A percentile compares a stretch with the other conserved stretches of the same genome.
These are phyloP conservation scores for Acanthamoeba divionensis DNA, from an alignment of 208 protist genomes.

Conservation along the genomic window DNA sequence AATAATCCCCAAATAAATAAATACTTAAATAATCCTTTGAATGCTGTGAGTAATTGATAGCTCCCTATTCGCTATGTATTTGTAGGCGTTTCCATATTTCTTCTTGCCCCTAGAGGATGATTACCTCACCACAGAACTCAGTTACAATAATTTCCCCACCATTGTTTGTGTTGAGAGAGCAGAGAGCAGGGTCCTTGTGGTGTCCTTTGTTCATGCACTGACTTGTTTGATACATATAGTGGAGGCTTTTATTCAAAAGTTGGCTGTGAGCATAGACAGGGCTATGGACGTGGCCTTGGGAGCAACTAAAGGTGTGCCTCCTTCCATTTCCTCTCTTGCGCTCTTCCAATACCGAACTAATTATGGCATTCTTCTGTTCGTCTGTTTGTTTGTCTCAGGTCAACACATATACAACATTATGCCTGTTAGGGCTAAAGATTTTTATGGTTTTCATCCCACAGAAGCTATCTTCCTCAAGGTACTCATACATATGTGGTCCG, in stretches of 20 bases:
- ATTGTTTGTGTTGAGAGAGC: neutral
- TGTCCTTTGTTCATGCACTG: neutral
- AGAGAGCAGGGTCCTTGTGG: neutral
- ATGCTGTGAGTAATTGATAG: neutral
- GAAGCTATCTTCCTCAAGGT: slow-evolving; percentile 77
- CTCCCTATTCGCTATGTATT: no score
- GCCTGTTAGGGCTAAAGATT: slow-evolving; percentile 52
- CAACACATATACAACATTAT: slow-evolving; percentile 55
- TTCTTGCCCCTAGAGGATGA: slow-evolving; percentile 64
- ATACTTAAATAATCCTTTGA: no score
- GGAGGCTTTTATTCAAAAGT: slow-evolving; percentile 57
- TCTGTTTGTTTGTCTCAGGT: neutral
- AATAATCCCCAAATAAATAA: no score
- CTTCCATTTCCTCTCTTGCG: no score
- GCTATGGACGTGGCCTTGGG: slow-evolving; percentile 42
- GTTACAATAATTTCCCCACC: neutral
- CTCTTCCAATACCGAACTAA: neutral
- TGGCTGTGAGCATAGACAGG: slow-evolving; percentile 54
- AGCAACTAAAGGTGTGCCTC: neutral
- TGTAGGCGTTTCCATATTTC: slow-evolving; percentile 75
- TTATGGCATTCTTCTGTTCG: neutral
- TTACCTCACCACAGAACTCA: neutral
- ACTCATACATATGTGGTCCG: neutral
- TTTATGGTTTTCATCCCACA: slow-evolving; percentile 73
- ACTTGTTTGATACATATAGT: slow-evolving; percentile 48